Evolutionary conservation across 495 filamentous ascomycete species (phyloP).

Genomic region (Xylaria curta): DNA sequence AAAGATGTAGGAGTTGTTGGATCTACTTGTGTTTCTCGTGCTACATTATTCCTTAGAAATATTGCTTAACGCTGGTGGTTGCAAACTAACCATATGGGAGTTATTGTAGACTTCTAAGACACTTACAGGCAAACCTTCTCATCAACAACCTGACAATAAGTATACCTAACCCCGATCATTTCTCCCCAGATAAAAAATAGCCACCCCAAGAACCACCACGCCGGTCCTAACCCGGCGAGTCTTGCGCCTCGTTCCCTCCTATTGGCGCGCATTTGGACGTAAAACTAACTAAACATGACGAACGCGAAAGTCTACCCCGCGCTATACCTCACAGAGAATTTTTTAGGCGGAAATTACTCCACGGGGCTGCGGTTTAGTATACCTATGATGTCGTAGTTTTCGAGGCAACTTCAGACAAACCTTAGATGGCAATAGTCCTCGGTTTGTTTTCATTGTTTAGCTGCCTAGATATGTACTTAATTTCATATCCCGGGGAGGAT

Average conservation of each 20-base stretch:
- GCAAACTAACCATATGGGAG: too few relatives aligned
- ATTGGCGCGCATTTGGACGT: slow-evolving; percentile 11
- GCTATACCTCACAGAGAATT: not conserved
- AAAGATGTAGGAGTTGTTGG: too few relatives aligned
- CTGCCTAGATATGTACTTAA: not conserved
- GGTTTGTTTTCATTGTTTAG: not conserved
- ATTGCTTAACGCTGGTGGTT: too few relatives aligned
- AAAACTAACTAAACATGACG: not conserved
- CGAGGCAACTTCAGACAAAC: not conserved
- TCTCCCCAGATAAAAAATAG: not conserved
- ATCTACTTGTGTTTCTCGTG: too few relatives aligned
- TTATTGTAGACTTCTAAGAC: too few relatives aligned
- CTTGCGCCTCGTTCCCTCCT: not conserved
- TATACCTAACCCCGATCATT: not conserved
- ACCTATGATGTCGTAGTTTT: slow-evolving; percentile 9
- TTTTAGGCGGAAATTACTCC: not conserved
- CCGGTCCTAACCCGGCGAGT: slow-evolving; percentile 20
- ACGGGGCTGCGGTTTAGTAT: not conserved
- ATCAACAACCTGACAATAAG: not conserved
- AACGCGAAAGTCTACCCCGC: slow-evolving; percentile 9
- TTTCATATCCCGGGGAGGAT: not conserved
- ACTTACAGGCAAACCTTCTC: not conserved
- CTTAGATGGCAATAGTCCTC: not conserved
- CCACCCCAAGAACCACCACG: not conserved
- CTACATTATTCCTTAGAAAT: too few relatives aligned